Percentiles rank a stretch among this genome's conserved stretches.
Conservation (phyloP, 2,329 filamentous ascomycete genomes). For the Paraphoma chrysanthemicola region DNA sequence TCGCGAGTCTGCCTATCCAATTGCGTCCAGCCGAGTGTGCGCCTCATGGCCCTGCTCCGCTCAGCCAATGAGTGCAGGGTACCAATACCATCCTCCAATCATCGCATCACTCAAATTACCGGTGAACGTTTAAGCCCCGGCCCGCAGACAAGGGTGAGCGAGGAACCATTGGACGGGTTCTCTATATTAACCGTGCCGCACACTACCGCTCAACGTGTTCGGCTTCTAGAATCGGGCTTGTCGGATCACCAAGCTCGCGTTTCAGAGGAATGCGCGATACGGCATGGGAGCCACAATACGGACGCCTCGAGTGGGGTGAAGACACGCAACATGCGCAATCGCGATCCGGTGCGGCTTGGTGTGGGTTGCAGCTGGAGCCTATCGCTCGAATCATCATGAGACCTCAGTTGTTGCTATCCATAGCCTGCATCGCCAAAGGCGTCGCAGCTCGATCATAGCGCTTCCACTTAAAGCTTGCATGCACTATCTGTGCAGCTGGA, state of each 20-base stretch:
- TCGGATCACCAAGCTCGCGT: background rate
- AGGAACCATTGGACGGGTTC: background rate
- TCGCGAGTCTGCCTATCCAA: background rate
- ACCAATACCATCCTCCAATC: background rate
- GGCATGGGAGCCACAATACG: background rate
- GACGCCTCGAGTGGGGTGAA: background rate
- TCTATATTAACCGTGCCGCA: conserved; percentile 3
- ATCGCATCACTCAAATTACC: background rate
- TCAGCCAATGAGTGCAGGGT: background rate
- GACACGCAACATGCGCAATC: background rate
- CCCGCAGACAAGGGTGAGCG: background rate
- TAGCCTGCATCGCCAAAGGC: background rate
- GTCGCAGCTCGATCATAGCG: background rate
- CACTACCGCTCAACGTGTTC: background rate
- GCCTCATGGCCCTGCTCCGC: background rate
- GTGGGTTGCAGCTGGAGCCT: no score
- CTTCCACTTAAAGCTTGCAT: background rate
- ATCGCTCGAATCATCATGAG: no score
- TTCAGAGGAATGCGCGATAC: background rate
- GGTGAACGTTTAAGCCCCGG: conserved; percentile 2
- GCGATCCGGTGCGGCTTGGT: background rate
- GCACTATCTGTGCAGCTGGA: background rate
- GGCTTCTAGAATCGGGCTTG: conserved; percentile 2
- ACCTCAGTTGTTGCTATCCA: no score
- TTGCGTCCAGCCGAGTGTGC: background rate